Evolutionary conservation across 441 rosid species (phyloP).

Genomic region (Rhodomyrtus psidioides): DNA sequence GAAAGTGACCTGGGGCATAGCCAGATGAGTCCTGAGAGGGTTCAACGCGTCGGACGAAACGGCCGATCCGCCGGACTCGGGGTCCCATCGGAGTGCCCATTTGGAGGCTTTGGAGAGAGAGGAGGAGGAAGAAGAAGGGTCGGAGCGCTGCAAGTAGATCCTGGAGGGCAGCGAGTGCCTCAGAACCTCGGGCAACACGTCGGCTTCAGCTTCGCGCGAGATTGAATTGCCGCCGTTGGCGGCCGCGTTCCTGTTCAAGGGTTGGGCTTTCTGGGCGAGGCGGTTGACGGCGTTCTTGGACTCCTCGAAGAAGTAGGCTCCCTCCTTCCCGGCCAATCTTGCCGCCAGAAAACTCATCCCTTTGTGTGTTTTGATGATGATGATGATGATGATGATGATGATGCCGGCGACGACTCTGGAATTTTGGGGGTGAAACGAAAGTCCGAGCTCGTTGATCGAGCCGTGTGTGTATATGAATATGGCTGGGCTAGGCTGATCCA

Average conservation of each 20-base stretch:
- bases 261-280: slow-evolving; percentile 39
- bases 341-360: slow-evolving; percentile 82
- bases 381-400: not conserved
- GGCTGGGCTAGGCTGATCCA: not conserved
- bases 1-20: slow-evolving; percentile 84
- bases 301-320: slow-evolving; percentile 81
- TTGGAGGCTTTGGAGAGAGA: slow-evolving; percentile 63
- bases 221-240: slow-evolving; percentile 11
- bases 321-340: slow-evolving; percentile 85
- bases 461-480: not conserved
- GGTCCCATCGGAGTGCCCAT: slow-evolving; percentile 53
- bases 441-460: not conserved
- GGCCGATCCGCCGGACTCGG: slow-evolving; percentile 14
- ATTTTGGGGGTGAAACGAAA: not conserved
- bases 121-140: slow-evolving; percentile 62
- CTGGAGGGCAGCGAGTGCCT: slow-evolving; percentile 71
- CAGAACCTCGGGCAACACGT: slow-evolving; percentile 82
- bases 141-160: slow-evolving; percentile 42
- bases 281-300: slow-evolving; percentile 83
- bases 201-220: slow-evolving; percentile 34
- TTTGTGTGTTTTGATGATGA: not conserved
- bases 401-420: not conserved
- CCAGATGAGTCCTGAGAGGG: slow-evolving; percentile 73
- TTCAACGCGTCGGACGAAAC: slow-evolving; percentile 56
- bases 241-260: not conserved